These are phyloP conservation scores for Saccharum officinarum DNA, from an alignment of 176 grass and related monocot genomes.

Conservation along the genomic window DNA sequence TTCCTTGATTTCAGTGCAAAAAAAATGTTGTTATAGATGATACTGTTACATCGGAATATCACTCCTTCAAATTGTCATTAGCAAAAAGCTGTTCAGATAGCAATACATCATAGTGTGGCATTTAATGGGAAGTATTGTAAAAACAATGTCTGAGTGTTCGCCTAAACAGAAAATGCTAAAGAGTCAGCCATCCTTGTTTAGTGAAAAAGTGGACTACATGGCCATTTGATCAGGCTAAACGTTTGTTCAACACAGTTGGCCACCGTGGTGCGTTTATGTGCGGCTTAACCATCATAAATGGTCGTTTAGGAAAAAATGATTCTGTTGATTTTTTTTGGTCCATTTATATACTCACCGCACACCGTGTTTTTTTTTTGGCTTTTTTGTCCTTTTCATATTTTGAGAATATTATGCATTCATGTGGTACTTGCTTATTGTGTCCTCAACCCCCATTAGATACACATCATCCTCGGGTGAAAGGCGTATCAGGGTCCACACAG, in stretches of 20 bases:
- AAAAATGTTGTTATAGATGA: background rate
- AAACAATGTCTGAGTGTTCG: background rate
- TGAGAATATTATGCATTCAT: slow-evolving; percentile 18
- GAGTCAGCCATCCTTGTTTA: background rate
- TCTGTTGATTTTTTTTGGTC: background rate
- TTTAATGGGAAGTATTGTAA: background rate
- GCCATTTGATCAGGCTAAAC: background rate
- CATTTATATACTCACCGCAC: background rate
- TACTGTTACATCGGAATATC: background rate
- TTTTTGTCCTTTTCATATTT: background rate
- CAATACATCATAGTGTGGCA: background rate
- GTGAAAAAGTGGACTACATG: background rate
- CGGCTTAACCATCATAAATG: background rate
- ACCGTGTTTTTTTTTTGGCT: background rate
- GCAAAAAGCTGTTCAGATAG: slow-evolving; percentile 9
- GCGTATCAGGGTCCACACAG: slow-evolving; percentile 96
- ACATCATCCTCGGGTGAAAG: slow-evolving; percentile 95
- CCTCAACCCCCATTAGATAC: slow-evolving; percentile 75
- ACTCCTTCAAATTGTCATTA: background rate
- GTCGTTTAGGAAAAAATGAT: background rate
- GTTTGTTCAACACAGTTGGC: background rate
- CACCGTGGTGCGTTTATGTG: background rate
- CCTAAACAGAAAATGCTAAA: background rate
- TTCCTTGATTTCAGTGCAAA: background rate
- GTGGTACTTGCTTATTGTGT: slow-evolving; percentile 37